These are phyloP conservation scores for Colletotrichum sp. DNA, from an alignment of 2,329 filamentous ascomycete species.

Conservation along the genomic window DNA sequence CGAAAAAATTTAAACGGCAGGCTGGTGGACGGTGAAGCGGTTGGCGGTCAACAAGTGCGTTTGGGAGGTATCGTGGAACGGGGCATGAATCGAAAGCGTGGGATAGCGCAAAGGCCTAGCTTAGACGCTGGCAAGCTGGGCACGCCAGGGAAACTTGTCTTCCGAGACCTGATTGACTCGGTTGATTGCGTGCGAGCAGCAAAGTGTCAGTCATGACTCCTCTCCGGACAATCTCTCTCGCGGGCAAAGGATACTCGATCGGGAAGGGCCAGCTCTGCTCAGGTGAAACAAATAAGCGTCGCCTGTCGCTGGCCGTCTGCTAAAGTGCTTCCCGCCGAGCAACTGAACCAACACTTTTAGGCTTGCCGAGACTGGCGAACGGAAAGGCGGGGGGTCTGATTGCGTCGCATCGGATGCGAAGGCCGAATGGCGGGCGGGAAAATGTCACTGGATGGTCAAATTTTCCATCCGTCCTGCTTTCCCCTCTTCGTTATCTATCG, in stretches of 20 bases:
- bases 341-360: not conserved
- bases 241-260: not conserved
- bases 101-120: not conserved
- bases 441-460: not conserved
- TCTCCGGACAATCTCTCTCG: not conserved
- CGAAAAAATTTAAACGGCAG: not conserved
- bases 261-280: not conserved
- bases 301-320: not conserved
- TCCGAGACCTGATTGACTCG: constrained; percentile 3
- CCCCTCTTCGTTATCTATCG: not conserved
- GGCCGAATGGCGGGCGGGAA: not conserved
- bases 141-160: not conserved
- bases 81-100: not conserved
- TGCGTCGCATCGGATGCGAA: not conserved
- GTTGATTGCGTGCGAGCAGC: not conserved
- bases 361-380: constrained; percentile 13
- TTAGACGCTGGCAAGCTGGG: not conserved
- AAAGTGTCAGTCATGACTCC: not conserved
- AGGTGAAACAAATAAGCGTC: constrained; percentile 11
- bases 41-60: not conserved
- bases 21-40: not conserved
- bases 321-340: not conserved
- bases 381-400: not conserved
- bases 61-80: not conserved
- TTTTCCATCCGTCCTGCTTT: not conserved